Evolutionary conservation across 495 filamentous ascomycete genomes (phyloP), one percentile per base, ranked within the genome.

Genomic region (Umbilicaria muhlenbergii): DNA sequence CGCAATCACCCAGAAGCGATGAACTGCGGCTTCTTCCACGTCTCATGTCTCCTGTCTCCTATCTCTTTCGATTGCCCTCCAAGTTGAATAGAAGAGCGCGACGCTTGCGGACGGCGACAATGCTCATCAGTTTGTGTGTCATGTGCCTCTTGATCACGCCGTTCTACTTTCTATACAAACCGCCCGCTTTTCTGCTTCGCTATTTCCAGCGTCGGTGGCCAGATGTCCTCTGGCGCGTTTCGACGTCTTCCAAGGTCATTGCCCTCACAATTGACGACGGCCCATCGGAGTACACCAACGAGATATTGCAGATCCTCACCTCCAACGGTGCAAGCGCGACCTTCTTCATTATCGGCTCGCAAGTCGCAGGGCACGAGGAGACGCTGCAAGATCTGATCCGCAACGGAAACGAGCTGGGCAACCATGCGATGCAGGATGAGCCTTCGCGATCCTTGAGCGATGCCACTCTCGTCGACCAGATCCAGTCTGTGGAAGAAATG

Each of bases 341-440:
- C 0, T 87, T 87, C 54, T 89, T 87, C 58, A 60, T 85, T 10
- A 85, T 92, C 47, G 86, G 86, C 11, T 65, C 65, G 7, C 84
- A 94, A 58, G 75, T 87, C 0, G 34, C 64, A 0, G 79, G 75
- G 0, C 59, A 71, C 16, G 75, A 83, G 58, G 51, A 64, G 2
- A 60, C 71, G 0, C 65, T 91, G 17, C 54, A 67, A 33, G 67
- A 79, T 34, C 57, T 86, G 3, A 65, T 88, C n/a, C 56, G 66
- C 15, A 62, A 56, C 12, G 79, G 79, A 6, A 75, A 80, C 51
- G 83, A 88, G 56, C 66, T 88, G 10, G 86, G 71, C 36, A 92
- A 92, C 58, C 86, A 94, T 58, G 86, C 79, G 3, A 86, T 87
- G 82, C 66, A 70, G 54, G 85, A 94, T 61, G 83, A 89, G 61